Percentiles rank a stretch among this genome's conserved stretches.
Conservation (phyloP, 768 basidiomycete species). For the Serendipita sp. region DNA sequence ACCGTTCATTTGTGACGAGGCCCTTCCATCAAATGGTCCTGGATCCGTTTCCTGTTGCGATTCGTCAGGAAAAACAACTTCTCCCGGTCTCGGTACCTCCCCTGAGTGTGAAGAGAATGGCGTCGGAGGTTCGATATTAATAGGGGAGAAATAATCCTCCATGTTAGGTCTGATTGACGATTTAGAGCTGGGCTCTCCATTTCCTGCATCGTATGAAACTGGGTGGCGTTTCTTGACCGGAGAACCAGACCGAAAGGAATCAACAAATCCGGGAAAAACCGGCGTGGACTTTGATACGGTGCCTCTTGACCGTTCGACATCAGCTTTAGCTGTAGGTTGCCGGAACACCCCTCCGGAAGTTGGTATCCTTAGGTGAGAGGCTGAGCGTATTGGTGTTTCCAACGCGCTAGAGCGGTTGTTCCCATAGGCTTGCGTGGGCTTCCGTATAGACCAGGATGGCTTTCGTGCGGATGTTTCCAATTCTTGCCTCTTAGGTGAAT, state of each 20-base stretch:
- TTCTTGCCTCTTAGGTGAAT: slow-evolving; percentile 9
- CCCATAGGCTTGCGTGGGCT: slow-evolving; percentile 23
- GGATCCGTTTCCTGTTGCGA: no score
- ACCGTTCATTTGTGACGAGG: slow-evolving; percentile 24
- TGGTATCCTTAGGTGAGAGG: slow-evolving; percentile 14
- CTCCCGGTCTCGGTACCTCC: slow-evolving; percentile 14
- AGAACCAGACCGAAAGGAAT: neutral
- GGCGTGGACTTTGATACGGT: neutral
- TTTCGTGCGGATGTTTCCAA: slow-evolving; percentile 30
- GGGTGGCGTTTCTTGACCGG: neutral
- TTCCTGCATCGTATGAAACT: neutral
- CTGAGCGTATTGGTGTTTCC: slow-evolving; percentile 3
- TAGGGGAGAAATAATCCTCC: neutral
- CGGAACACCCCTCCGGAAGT: slow-evolving; percentile 16
- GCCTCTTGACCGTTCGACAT: no score
- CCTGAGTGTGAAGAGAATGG: slow-evolving; percentile 5
- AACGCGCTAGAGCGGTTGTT: neutral
- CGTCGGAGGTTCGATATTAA: neutral
- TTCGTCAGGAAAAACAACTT: slow-evolving; percentile 9
- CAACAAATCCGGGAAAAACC: neutral
- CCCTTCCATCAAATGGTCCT: slow-evolving; percentile 10
- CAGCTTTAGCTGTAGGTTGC: slow-evolving; percentile 18
- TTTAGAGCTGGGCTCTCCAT: neutral
- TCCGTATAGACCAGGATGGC: slow-evolving; percentile 26
- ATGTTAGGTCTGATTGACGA: neutral